phyloP scores from a whole-genome alignment of 75 land plant genomes.

The Sequoia sempervirens region DNA sequence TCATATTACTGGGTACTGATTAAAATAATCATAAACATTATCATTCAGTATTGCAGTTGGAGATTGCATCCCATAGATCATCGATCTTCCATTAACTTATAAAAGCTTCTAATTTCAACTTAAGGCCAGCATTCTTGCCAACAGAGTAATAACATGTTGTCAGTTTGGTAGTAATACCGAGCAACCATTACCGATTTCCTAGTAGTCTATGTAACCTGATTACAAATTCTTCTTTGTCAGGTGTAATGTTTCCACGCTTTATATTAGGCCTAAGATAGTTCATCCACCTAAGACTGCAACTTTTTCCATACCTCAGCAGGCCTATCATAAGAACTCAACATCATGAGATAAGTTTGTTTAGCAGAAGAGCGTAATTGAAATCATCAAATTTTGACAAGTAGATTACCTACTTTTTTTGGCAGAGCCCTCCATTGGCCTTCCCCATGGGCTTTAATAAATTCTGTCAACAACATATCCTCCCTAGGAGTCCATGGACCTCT shows the following conservation, averaged over 20 bases:
- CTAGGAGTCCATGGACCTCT: constrained; percentile 63
- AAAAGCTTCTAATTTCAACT: too few relatives aligned
- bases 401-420: too few relatives aligned
- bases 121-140: too few relatives aligned
- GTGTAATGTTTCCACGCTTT: not conserved
- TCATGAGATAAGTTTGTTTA: not conserved
- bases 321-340: not conserved
- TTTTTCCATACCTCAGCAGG: constrained; percentile 6
- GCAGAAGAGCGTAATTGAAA: too few relatives aligned
- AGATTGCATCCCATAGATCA: too few relatives aligned
- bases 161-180: not conserved
- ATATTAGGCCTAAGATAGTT: constrained; percentile 11
- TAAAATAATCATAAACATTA: too few relatives aligned
- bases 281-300: constrained; percentile 12
- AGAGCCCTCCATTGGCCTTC: constrained; percentile 64
- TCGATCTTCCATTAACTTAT: too few relatives aligned
- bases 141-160: too few relatives aligned
- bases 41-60: too few relatives aligned
- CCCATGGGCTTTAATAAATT: constrained; percentile 43
- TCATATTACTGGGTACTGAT: too few relatives aligned
- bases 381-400: not conserved
- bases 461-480: constrained; percentile 46
- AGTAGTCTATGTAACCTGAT: not conserved
- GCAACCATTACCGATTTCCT: not conserved
- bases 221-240: not conserved